A percentile compares a stretch with the other conserved stretches of the same genome.
phyloP scores from a whole-genome alignment of 176 grass and related monocot species.

The Thinopyrum elongatum region DNA sequence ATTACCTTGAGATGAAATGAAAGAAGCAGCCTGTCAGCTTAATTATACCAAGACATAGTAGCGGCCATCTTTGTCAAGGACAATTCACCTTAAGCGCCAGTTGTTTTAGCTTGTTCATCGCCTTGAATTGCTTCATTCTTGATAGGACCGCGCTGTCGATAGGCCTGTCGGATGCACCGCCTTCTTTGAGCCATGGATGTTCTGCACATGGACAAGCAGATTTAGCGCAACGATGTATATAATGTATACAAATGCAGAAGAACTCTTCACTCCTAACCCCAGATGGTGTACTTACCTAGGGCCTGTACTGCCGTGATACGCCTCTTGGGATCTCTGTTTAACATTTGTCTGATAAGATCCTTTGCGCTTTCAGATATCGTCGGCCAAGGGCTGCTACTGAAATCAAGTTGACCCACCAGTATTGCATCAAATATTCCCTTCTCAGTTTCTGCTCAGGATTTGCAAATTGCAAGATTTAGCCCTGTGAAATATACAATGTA shows the following conservation, averaged over 20 bases:
- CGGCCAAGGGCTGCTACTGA: conserved; percentile 52
- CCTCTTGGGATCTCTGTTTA: conserved; percentile 42
- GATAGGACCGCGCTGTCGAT: conserved; percentile 85
- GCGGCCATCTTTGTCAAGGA: neutral
- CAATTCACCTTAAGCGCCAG: conserved; percentile 71
- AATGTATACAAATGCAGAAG: conserved; percentile 6
- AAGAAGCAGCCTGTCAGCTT: neutral
- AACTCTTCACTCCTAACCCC: neutral
- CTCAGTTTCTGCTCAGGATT: conserved; percentile 58
- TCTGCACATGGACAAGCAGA: conserved; percentile 37
- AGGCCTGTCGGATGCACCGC: conserved; percentile 74
- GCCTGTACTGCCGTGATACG: conserved; percentile 71
- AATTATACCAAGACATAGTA: neutral
- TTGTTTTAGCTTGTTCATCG: conserved; percentile 94
- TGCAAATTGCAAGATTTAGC: conserved; percentile 16
- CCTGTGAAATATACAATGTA: neutral
- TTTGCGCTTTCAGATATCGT: conserved; percentile 72
- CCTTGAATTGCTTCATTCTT: conserved; percentile 90
- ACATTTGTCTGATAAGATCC: conserved; percentile 67
- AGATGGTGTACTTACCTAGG: conserved; percentile 38
- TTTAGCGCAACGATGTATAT: neutral
- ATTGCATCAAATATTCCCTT: conserved; percentile 76
- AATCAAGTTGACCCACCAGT: conserved; percentile 32
- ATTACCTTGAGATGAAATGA: conserved; percentile 54
- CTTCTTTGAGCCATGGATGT: conserved; percentile 85